Percentiles rank a stretch among this genome's conserved stretches.
Conservation (phyloP, 2,329 filamentous ascomycete genomes). For the Trichoderma sp. region DNA sequence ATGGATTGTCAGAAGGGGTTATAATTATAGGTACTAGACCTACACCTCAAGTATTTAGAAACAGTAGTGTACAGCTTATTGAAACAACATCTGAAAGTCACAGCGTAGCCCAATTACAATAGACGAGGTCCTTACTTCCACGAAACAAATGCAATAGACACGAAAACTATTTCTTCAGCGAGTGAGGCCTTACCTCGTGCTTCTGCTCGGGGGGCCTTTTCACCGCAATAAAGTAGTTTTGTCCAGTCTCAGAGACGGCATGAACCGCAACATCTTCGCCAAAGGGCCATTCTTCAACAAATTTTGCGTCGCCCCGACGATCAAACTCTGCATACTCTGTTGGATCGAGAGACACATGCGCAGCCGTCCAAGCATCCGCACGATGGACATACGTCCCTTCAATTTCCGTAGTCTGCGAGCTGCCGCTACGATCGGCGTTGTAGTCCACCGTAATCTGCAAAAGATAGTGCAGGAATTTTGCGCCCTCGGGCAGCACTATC, state of each 20-base stretch:
- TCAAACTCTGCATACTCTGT: constrained; percentile 37
- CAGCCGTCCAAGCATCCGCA: constrained; percentile 35
- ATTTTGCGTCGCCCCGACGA: constrained; percentile 28
- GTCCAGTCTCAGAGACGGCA: constrained; percentile 42
- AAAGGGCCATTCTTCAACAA: constrained; percentile 41
- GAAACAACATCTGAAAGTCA: not conserved
- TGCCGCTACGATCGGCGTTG: constrained; percentile 37
- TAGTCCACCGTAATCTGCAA: constrained; percentile 44
- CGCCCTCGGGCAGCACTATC: constrained; percentile 27
- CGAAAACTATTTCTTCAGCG: not conserved
- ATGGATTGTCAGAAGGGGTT: not conserved
- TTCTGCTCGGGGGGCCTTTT: constrained; percentile 25
- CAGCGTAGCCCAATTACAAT: not conserved
- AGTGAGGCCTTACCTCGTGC: not conserved
- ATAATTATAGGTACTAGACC: not conserved
- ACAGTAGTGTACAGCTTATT: not conserved
- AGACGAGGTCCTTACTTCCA: not conserved
- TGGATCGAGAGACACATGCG: constrained; percentile 33
- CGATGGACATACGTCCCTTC: constrained; percentile 38
- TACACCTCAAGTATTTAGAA: not conserved
- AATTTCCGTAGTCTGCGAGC: constrained; percentile 38
- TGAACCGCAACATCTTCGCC: constrained; percentile 42
- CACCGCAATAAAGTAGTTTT: constrained; percentile 41
- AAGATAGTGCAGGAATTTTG: constrained; percentile 39
- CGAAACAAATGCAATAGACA: not conserved